Evolutionary conservation across 345 rosid genomes (phyloP).

Genomic region (Linum lewisii): DNA sequence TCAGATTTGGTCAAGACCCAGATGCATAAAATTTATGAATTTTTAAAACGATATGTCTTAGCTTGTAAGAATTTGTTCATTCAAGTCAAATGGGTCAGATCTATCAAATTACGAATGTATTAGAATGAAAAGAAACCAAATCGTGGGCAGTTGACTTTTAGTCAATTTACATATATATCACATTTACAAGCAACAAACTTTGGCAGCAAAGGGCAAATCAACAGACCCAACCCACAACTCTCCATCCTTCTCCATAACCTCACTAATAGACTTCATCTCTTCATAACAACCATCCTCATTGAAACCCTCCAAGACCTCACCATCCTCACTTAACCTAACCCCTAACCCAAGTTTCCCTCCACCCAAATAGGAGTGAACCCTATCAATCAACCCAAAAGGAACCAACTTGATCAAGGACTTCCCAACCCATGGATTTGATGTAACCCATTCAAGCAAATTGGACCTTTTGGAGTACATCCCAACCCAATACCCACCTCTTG

Average conservation of each 20-base stretch:
- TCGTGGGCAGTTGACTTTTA: no score
- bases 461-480: constrained; percentile 36
- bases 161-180: no score
- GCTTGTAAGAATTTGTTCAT: no score
- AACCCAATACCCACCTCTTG: constrained; percentile 24
- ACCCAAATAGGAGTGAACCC: constrained; percentile 22
- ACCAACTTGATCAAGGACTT: constrained; percentile 25
- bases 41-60: no score
- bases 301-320: constrained; percentile 32
- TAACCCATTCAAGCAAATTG: constrained; percentile 21
- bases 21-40: no score
- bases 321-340: constrained; percentile 57
- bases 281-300: background rate
- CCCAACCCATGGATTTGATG: constrained; percentile 43
- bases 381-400: constrained; percentile 33
- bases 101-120: no score
- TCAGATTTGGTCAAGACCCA: no score
- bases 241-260: background rate
- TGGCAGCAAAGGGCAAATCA: background rate
- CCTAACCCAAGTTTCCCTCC: constrained; percentile 43
- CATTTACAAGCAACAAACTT: background rate
- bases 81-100: no score
- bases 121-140: no score
- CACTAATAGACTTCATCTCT: background rate
- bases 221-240: constrained; percentile 2